Evolutionary conservation across 371 early-diverging fungal species (phyloP), one percentile per base, ranked within the genome.

Genomic region (Funneliformis caledonium): DNA sequence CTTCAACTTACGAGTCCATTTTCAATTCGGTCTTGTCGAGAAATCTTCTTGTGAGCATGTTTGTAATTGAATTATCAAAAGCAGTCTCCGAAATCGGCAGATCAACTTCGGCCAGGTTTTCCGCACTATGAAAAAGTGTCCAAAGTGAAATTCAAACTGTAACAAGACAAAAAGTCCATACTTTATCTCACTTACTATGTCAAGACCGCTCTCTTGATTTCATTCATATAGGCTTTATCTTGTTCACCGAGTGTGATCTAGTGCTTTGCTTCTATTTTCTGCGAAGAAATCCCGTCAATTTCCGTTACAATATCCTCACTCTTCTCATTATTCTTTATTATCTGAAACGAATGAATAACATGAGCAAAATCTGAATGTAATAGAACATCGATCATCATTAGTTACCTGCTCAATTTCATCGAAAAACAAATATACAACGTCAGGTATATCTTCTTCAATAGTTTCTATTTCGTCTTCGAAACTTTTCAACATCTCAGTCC

Each of bases 341-440:
- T 75, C 76, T 75, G 43, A 75, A 61, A 75, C 19, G 61, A 61
- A 75, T 12, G 43, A 60, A 75, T 61, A 72, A 48, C 8, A 33
- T 26, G 14, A 48, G 33, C 72, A 75, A 75, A 75, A 33, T 42
- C 61, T 75, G 26, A 75, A 75, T 61, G 43, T 75, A 75, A 62
- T 22, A 75, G 19, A 9, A 61, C 42, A 75, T 75, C 19, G 33
- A 75, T 60, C 61, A n/a, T 75, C 62, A 75, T 10, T 75, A 72
- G 56, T 72, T 80, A 60, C 80, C 72, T 50, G 45, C 16, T 80
- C 61, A 72, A 80, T n/a, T 80, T 80, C 80, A 45, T 80, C 80
- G 26, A 80, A 80, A 42, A 80, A 80, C 31, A 59, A 11, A 80
- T 72, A 80, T 72, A 80, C 33, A 72, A 62, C 80, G 31, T 80